phyloP scores from a whole-genome alignment of 768 basidiomycete genomes.

The Tephrocybe sp. region DNA sequence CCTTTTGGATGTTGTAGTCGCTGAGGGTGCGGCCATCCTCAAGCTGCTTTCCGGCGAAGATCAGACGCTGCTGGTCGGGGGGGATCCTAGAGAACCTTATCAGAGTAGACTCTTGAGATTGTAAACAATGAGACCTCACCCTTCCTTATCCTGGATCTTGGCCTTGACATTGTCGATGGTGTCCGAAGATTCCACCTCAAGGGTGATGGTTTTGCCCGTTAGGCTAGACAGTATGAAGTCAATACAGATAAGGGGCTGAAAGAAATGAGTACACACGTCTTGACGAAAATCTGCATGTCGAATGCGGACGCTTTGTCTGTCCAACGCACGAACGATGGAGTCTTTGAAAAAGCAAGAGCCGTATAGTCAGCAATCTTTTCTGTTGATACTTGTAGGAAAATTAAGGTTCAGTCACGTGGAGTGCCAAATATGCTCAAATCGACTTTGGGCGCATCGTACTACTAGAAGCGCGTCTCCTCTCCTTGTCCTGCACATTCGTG shows the following conservation, averaged over 20 bases:
- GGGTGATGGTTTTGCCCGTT: constrained; percentile 98
- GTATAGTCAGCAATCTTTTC: constrained; percentile 22
- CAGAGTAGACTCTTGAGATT: background rate
- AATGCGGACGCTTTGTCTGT: constrained; percentile 76
- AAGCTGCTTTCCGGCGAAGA: constrained; percentile 99
- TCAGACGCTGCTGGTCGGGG: constrained; percentile 95
- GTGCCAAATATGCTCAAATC: constrained; percentile 8
- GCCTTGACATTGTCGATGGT: constrained; percentile 98
- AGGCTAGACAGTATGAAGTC: constrained; percentile 52
- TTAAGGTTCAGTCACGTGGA: constrained; percentile 16
- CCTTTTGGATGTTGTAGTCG: constrained; percentile 99
- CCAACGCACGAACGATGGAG: constrained; percentile 92
- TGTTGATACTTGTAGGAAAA: constrained; percentile 18
- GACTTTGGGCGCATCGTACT: constrained; percentile 8
- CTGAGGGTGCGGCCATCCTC: constrained; percentile 96
- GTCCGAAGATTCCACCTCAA: constrained; percentile 97
- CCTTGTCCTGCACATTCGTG: background rate
- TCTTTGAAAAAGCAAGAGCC: constrained; percentile 85
- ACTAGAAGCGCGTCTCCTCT: constrained; percentile 13
- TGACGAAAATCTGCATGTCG: constrained; percentile 98
- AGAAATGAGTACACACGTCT: constrained; percentile 62
- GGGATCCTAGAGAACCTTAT: constrained; percentile 56
- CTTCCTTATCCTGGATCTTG: constrained; percentile 98
- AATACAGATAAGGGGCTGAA: background rate
- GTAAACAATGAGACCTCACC: constrained; percentile 47